phyloP scores from a whole-genome alignment of 2,329 filamentous ascomycete species.

The Plenodomus biglobosus region DNA sequence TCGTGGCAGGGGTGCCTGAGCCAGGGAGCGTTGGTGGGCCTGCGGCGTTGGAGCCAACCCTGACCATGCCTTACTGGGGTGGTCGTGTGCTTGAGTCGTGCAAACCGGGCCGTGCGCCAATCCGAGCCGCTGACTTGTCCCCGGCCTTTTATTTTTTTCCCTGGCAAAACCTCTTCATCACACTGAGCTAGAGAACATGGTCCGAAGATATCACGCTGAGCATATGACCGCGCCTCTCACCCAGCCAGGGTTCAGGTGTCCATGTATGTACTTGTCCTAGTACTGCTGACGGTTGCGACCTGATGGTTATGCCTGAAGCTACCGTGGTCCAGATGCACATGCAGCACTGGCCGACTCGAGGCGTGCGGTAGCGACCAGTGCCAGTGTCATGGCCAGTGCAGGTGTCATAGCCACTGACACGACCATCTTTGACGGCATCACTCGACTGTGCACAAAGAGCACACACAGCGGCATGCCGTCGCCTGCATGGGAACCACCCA shows the following conservation, averaged over 20 bases:
- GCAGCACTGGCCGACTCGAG: not conserved
- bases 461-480: slow-evolving; percentile 5
- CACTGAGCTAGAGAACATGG: no score
- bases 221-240: no score
- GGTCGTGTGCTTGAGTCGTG: slow-evolving; percentile 20
- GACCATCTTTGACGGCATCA: not conserved
- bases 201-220: no score
- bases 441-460: not conserved
- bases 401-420: no score
- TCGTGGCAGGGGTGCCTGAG: slow-evolving; percentile 19
- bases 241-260: no score
- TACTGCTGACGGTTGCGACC: no score
- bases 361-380: not conserved
- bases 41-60: slow-evolving; percentile 17
- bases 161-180: no score
- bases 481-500: slow-evolving; percentile 27
- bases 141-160: no score
- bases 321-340: no score
- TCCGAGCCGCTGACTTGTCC: slow-evolving; percentile 16
- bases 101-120: slow-evolving; percentile 19
- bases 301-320: no score
- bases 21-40: slow-evolving; percentile 30
- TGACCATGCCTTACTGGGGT: slow-evolving; percentile 8
- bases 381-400: no score
- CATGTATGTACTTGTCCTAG: no score